Evolutionary conservation across 2,329 filamentous ascomycete species (phyloP).

Genomic region (Sclerotinia borealis): DNA sequence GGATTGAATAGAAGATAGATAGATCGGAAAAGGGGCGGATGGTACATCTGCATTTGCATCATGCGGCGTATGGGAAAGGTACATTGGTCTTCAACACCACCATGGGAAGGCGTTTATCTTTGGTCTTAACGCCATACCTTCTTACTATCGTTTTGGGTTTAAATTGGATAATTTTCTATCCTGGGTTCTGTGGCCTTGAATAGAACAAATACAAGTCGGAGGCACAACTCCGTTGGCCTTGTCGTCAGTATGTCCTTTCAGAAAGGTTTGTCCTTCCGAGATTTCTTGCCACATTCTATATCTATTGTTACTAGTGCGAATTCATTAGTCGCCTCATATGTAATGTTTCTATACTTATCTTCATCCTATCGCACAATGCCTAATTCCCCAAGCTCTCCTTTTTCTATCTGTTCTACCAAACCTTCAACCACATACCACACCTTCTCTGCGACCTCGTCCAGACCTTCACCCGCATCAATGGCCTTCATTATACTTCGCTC

Average conservation of each 20-base stretch:
- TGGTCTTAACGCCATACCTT: slow-evolving; percentile 33
- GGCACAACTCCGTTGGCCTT: not conserved
- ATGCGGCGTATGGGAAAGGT: slow-evolving; percentile 20
- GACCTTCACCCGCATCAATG: slow-evolving; percentile 46
- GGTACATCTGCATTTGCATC: slow-evolving; percentile 18
- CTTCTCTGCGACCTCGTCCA: slow-evolving; percentile 51
- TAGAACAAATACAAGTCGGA: not conserved
- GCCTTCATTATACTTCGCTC: slow-evolving; percentile 47
- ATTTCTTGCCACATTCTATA: not conserved
- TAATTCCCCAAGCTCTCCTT: slow-evolving; percentile 31
- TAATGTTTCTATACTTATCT: not conserved
- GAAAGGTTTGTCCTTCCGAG: too few species aligned
- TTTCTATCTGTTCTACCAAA: slow-evolving; percentile 42
- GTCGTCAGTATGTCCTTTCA: not conserved
- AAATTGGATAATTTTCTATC: slow-evolving; percentile 10
- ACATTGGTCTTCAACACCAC: slow-evolving; percentile 32
- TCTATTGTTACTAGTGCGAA: not conserved
- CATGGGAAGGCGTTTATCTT: slow-evolving; percentile 24
- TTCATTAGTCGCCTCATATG: not conserved
- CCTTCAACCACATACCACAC: slow-evolving; percentile 33
- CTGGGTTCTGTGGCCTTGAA: not conserved
- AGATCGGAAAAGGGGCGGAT: not conserved
- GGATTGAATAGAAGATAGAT: slow-evolving; percentile 50
- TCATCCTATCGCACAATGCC: not conserved
- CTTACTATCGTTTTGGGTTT: not conserved